Percentiles rank a stretch among this genome's conserved stretches.
These are phyloP conservation scores for Candida ortonii DNA, from an alignment of 805 yeast genomes.

Conservation along the genomic window DNA sequence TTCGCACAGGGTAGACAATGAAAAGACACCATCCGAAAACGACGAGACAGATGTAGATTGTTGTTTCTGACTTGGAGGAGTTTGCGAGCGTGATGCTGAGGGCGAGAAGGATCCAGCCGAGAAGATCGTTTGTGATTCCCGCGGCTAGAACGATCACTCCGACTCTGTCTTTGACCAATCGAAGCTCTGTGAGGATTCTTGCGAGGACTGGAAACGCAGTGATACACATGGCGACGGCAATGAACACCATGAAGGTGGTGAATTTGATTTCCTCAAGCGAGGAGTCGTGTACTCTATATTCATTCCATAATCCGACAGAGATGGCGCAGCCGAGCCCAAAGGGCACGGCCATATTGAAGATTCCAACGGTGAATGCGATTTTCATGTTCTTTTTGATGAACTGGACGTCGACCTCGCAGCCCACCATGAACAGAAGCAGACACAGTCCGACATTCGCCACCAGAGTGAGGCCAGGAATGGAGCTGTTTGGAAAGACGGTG, in stretches of 20 bases:
- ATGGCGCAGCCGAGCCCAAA: conserved; percentile 77
- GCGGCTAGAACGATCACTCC: conserved; percentile 77
- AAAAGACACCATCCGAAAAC: conserved; percentile 69
- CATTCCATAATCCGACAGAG: conserved; percentile 62
- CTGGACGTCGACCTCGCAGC: conserved; percentile 70
- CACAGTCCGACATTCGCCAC: conserved; percentile 76
- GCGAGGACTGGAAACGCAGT: conserved; percentile 86
- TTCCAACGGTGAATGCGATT: conserved; percentile 66
- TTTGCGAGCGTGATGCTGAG: conserved; percentile 74
- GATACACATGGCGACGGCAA: conserved; percentile 79
- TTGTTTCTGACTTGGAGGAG: conserved; percentile 63
- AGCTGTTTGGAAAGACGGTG: conserved; percentile 60
- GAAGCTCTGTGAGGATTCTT: conserved; percentile 70
- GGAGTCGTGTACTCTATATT: conserved; percentile 41
- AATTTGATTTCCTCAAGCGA: conserved; percentile 44
- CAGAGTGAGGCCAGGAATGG: conserved; percentile 61
- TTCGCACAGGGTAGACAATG: conserved; percentile 55
- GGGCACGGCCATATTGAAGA: conserved; percentile 72
- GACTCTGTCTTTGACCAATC: conserved; percentile 67
- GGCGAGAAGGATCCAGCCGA: conserved; percentile 81
- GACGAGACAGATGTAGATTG: conserved; percentile 65
- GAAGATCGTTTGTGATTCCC: conserved; percentile 73
- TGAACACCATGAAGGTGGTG: conserved; percentile 74
- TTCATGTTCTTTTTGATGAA: conserved; percentile 59
- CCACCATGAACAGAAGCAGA: conserved; percentile 70